These are phyloP conservation scores for Candida berthetii DNA, from an alignment of 805 yeast genomes.

Conservation along the genomic window DNA sequence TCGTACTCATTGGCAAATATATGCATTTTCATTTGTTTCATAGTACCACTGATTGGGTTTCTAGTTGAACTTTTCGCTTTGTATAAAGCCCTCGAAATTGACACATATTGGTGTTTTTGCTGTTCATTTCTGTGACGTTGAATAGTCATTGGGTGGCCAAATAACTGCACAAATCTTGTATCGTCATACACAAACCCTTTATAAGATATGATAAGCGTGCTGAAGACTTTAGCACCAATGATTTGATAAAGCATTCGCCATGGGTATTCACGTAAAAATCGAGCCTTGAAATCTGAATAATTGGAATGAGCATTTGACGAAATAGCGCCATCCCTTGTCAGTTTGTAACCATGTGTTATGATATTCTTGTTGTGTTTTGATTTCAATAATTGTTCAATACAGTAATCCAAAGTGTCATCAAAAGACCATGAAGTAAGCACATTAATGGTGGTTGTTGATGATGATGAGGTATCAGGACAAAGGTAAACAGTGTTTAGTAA, in stretches of 20 bases:
- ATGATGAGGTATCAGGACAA: not conserved
- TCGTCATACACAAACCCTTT: conserved; percentile 5
- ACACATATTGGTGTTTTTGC: not conserved
- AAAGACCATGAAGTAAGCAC: conserved; percentile 8
- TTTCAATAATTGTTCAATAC: conserved; percentile 27
- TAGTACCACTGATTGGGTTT: not conserved
- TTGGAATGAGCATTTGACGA: conserved; percentile 23
- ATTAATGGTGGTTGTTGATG: not conserved
- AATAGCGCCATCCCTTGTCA: conserved; percentile 23
- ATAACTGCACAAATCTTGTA: conserved; percentile 7
- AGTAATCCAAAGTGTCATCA: conserved; percentile 33
- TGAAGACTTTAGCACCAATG: conserved; percentile 8
- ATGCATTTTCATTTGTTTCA: not conserved
- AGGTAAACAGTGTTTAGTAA: not conserved
- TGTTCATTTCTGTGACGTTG: not conserved
- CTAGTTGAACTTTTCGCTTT: not conserved
- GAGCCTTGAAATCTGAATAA: conserved; percentile 30
- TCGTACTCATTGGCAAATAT: not conserved
- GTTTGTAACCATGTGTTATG: conserved; percentile 35
- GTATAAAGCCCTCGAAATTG: not conserved
- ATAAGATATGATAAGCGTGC: conserved; percentile 8
- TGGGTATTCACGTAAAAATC: conserved; percentile 31
- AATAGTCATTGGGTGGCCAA: conserved; percentile 7
- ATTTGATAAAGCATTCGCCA: conserved; percentile 30
- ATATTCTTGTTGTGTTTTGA: conserved; percentile 27